These are phyloP conservation scores for Dactylonectria estremocensis DNA, from an alignment of 2,329 filamentous ascomycete species.

Conservation along the genomic window DNA sequence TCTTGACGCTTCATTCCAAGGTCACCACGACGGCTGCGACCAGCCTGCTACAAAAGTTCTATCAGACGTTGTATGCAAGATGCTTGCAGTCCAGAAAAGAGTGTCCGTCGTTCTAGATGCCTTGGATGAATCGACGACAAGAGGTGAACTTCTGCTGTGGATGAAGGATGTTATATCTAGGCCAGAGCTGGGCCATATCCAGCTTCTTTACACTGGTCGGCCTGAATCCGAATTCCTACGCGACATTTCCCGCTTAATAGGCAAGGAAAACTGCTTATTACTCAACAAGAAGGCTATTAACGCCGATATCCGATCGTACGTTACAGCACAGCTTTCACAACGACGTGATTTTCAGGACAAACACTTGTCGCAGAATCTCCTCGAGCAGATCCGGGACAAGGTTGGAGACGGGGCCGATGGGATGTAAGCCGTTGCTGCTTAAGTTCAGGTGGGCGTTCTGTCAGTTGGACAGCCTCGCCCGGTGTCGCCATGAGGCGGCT, in stretches of 20 bases:
- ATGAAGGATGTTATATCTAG: conserved; percentile 24
- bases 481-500: conserved; percentile 27
- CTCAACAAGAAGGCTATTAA: conserved; percentile 37
- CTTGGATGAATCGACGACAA: conserved; percentile 43
- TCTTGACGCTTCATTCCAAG: conserved; percentile 8
- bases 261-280: conserved; percentile 34
- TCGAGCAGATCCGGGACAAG: conserved; percentile 21
- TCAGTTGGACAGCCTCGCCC: conserved; percentile 47
- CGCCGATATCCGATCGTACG: conserved; percentile 35
- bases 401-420: conserved; percentile 45
- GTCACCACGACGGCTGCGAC: neutral
- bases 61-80: conserved; percentile 20
- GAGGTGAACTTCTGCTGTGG: conserved; percentile 38
- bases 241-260: conserved; percentile 26
- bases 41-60: conserved; percentile 10
- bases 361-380: conserved; percentile 26
- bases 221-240: conserved; percentile 39
- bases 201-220: conserved; percentile 36
- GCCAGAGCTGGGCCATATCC: conserved; percentile 1
- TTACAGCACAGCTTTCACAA: conserved; percentile 32
- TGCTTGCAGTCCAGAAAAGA: conserved; percentile 36
- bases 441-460: conserved; percentile 50
- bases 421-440: conserved; percentile 43
- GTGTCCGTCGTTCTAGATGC: conserved; percentile 41
- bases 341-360: conserved; percentile 37